These are phyloP conservation scores for Colletotrichum musae DNA, from an alignment of 2,329 filamentous ascomycete species.

Conservation along the genomic window DNA sequence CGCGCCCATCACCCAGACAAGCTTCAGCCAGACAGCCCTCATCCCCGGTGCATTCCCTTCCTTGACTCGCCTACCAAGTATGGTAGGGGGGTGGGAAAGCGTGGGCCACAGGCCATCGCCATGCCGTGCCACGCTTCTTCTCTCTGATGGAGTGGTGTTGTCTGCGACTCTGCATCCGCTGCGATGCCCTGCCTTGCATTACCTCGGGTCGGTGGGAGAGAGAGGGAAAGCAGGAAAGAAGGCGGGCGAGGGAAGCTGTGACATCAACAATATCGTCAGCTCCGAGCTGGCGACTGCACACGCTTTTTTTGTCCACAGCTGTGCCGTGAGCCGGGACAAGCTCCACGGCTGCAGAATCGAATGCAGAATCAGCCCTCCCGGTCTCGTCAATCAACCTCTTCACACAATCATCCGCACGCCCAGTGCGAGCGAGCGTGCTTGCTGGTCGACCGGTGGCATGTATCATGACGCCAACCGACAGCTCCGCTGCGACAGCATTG, in stretches of 20 bases:
- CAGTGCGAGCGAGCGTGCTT: not conserved
- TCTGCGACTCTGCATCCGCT: not conserved
- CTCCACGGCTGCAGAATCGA: constrained; percentile 1
- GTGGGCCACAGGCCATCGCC: constrained; percentile 19
- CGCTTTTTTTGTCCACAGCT: not conserved
- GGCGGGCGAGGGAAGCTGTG: constrained; percentile 1
- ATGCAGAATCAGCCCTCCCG: constrained; percentile 4
- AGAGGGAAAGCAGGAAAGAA: not conserved
- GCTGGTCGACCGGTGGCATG: constrained; percentile 2
- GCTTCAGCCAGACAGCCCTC: constrained; percentile 34
- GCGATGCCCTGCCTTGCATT: constrained; percentile 12
- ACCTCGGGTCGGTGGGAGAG: constrained; percentile 30
- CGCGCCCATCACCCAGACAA: constrained; percentile 26
- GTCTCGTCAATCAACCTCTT: not conserved
- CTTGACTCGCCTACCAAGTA: constrained; percentile 22
- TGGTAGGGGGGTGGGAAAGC: not conserved
- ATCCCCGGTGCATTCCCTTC: constrained; percentile 31
- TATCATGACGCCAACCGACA: constrained; percentile 26
- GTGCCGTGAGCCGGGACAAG: constrained; percentile 7
- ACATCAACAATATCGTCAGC: constrained; percentile 24
- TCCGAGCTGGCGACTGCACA: constrained; percentile 2
- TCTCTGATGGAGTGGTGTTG: not conserved
- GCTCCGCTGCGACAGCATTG: constrained; percentile 15
- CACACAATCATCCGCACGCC: not conserved
- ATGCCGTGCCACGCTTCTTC: constrained; percentile 2